Conservation (phyloP, 2,329 filamentous ascomycete species). For the Falciphora oryzae region DNA sequence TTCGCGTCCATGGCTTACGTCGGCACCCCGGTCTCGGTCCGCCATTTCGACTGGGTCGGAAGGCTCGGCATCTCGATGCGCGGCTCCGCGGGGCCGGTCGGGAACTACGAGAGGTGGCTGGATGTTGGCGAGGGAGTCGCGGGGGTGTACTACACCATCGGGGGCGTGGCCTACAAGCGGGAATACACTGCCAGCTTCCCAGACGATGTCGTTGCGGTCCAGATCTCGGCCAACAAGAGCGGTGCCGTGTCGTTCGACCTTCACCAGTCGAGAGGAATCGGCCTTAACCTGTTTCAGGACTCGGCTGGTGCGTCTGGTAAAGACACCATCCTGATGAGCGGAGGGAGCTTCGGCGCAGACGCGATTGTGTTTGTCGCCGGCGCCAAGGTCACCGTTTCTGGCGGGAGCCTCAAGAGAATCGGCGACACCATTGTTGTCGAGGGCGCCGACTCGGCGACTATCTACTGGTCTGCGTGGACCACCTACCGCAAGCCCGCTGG, state of each 20-base stretch:
- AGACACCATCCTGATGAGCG: conserved; percentile 6
- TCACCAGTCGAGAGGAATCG: background rate
- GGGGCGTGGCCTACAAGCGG: conserved; percentile 22
- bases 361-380: conserved; percentile 7
- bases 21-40: conserved; percentile 28
- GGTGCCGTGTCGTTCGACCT: conserved; percentile 9
- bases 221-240: conserved; percentile 8
- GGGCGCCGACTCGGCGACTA: conserved; percentile 9
- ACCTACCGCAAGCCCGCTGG: conserved; percentile 8
- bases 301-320: background rate
- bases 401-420: conserved; percentile 3
- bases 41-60: conserved; percentile 27
- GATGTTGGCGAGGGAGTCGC: conserved; percentile 26
- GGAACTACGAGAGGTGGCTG: conserved; percentile 27
- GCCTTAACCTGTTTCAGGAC: conserved; percentile 9
- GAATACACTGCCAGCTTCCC: conserved; percentile 30
- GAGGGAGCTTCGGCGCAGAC: conserved; percentile 3
- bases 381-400: background rate
- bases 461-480: conserved; percentile 7
- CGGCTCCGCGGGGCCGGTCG: background rate
- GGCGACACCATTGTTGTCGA: conserved; percentile 7
- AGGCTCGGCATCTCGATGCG: background rate
- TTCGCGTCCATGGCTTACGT: conserved; percentile 28
- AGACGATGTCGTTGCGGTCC: conserved; percentile 29
- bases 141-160: conserved; percentile 27